Percentiles rank a stretch among this genome's conserved stretches.
phyloP scores from a whole-genome alignment of 1,284 basidiomycete genomes.

The Sphaerobolus stellatus region DNA sequence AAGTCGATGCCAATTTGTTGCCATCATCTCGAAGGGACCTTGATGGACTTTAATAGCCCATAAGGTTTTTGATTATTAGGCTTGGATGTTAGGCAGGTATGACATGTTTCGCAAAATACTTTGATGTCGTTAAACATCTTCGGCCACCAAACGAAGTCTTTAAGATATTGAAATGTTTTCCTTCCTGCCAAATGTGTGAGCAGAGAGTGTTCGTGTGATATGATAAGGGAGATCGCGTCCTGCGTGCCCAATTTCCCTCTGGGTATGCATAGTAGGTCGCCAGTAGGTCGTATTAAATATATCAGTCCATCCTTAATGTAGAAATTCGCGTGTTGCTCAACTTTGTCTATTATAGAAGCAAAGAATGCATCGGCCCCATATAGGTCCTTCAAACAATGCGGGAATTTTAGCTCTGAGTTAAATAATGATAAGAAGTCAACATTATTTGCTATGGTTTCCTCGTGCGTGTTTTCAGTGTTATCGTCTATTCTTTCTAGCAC shows the following conservation, averaged over 20 bases:
- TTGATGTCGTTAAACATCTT: conserved; percentile 26
- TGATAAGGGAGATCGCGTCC: conserved; percentile 30
- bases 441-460: no score
- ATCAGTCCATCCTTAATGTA: conserved; percentile 3
- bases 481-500: no score
- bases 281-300: conserved; percentile 7
- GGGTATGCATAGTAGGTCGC: conserved; percentile 35
- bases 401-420: no score
- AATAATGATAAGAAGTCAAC: no score
- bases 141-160: conserved; percentile 37
- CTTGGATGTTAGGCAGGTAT: conserved; percentile 30
- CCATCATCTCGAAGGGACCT: conserved; percentile 35
- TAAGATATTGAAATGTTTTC: conserved; percentile 32
- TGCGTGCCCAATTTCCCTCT: conserved; percentile 20
- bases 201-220: conserved; percentile 32
- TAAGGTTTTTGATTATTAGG: conserved; percentile 31
- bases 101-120: conserved; percentile 30
- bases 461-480: no score
- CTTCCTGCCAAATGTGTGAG: conserved; percentile 32
- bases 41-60: conserved; percentile 33
- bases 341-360: conserved; percentile 5
- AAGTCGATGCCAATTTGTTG: conserved; percentile 44
- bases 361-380: conserved; percentile 14
- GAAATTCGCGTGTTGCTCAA: conserved; percentile 14
- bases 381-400: not conserved